Base-by-base conservation (phyloP, 371 early-diverging fungal genomes). In the Mucor circinelloides region DNA sequence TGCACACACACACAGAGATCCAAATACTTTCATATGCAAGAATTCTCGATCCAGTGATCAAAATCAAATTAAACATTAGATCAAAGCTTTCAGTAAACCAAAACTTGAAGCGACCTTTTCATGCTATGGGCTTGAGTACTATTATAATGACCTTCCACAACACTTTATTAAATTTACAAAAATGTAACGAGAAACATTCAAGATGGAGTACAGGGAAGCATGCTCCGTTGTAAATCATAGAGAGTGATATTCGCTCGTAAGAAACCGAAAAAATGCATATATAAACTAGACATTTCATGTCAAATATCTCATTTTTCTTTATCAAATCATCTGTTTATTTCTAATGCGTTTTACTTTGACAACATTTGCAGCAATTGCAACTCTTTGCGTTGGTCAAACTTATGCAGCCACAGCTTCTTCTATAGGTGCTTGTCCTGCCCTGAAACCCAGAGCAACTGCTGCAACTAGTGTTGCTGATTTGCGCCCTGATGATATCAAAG, bases 401-500 rank as follows among this genome's bases (percentile, higher is more conserved):
- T 36, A 32, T 28, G 66, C 66, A 30, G 34, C 32, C 2, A 48
- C 48, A 32, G 66, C 52, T 12, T 17, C 58, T n/a, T 23, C 58
- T 6, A 65, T 65, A 13, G 34, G 31, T 13, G 50, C 40, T 5
- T 85, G 85, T 61, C 81, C 83, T 15, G 65, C 54, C n/a, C 52
- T 85, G 30, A 46, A 64, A 6, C 70, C 79, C n/a, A 72, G 85
- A 17, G 1, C 38, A 10, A 44, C 38, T 3, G 57, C 73, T 12
- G 67, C 80, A 7, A 40, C 36, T n/a, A 63, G 60, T 9, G 81
- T 83, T 7, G 46, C 67, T 42, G 83, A 85, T 64, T 66, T 85
- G 25, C 73, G 87, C 10, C 73, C 81, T 19, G 87, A 90, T 74
- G 90, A 90, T 69, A 87, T 90, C 57, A 76, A 77, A 42, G 78